Conservation (phyloP, 768 basidiomycete species). For the Suillus paluster region DNA sequence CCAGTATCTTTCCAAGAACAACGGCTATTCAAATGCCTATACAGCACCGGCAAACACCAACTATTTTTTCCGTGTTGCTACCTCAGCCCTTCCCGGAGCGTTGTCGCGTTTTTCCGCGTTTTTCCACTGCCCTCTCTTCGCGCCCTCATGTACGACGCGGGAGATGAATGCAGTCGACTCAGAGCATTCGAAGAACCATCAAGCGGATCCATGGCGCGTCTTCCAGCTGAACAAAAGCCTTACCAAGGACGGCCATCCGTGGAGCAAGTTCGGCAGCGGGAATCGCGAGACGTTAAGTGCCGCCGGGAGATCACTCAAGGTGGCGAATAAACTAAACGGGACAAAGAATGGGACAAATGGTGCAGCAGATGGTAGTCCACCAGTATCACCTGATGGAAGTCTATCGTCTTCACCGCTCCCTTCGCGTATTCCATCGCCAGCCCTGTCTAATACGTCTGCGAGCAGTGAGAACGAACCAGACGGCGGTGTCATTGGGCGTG, state of each 20-base stretch:
- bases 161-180: slow-evolving; percentile 97
- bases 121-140: slow-evolving; percentile 92
- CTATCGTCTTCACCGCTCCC: slow-evolving; percentile 49
- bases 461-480: slow-evolving; percentile 69
- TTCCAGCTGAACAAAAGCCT: slow-evolving; percentile 93
- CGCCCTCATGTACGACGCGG: slow-evolving; percentile 80
- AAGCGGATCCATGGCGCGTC: slow-evolving; percentile 89
- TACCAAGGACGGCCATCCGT: slow-evolving; percentile 77
- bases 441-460: slow-evolving; percentile 57
- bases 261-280: slow-evolving; percentile 92
- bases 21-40: slow-evolving; percentile 91
- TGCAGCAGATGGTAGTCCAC: background rate
- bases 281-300: slow-evolving; percentile 73
- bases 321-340: slow-evolving; percentile 45
- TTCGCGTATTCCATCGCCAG: slow-evolving; percentile 61
- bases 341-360: slow-evolving; percentile 34
- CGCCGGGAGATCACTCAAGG: slow-evolving; percentile 61
- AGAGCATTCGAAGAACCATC: slow-evolving; percentile 96
- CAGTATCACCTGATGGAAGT: slow-evolving; percentile 19
- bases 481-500: slow-evolving; percentile 78
- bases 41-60: slow-evolving; percentile 93
- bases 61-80: slow-evolving; percentile 78
- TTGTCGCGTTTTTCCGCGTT: slow-evolving; percentile 82
- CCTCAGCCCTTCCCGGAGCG: slow-evolving; percentile 65
- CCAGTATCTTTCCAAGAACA: slow-evolving; percentile 79